A percentile compares a stretch with the other conserved stretches of the same genome.
Conservation (phyloP, 169 alveolate genomes). For the Plasmodium cynomolgi region DNA sequence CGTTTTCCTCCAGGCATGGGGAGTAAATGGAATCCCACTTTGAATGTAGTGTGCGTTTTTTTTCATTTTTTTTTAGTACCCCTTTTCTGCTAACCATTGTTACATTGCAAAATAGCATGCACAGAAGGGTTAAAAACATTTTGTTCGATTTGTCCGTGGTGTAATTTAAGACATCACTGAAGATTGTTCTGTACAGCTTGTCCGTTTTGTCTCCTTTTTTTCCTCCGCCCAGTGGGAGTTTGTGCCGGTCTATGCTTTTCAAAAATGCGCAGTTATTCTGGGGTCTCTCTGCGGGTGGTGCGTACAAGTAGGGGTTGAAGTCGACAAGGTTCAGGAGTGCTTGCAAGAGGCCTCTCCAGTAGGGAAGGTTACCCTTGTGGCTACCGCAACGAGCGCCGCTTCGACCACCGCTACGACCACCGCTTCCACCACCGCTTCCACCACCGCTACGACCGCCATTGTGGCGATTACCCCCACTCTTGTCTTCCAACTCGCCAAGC, state of each 20-base stretch:
- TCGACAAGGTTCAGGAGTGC: not conserved
- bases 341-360: not conserved
- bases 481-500: constrained; percentile 10
- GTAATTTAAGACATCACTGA: constrained; percentile 6
- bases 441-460: not conserved
- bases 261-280: not conserved
- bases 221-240: not conserved
- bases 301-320: not conserved
- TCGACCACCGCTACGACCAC: not conserved
- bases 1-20: not conserved
- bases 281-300: not conserved
- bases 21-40: constrained; percentile 17
- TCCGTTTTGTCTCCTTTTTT: not conserved
- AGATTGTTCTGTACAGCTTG: not conserved
- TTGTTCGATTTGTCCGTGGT: constrained; percentile 6
- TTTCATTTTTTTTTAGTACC: not conserved
- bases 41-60: not conserved
- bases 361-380: not conserved
- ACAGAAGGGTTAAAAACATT: constrained; percentile 35
- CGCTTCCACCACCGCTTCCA: too few species aligned
- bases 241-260: not conserved
- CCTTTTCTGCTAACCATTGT: not conserved
- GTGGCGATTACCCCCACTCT: not conserved
- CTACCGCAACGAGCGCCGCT: too few species aligned
- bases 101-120: constrained; percentile 36